Evolutionary conservation across 2,329 filamentous ascomycete species (phyloP).

Genomic region (Nannizziopsis barbatae): DNA sequence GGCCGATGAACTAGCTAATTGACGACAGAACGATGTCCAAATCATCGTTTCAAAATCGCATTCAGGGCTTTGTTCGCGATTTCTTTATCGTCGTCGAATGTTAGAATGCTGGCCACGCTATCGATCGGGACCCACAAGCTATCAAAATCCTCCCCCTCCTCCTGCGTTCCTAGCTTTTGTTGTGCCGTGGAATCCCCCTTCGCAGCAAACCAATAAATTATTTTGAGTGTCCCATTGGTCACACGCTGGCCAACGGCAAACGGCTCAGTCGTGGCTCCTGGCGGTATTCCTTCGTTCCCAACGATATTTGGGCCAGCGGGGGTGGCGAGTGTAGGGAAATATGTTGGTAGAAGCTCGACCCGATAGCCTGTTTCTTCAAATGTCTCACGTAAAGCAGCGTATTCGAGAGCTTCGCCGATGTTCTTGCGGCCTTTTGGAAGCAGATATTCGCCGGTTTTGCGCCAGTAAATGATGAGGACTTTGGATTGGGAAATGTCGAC

Average conservation of each 20-base stretch:
- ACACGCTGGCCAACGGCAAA: constrained; percentile 3
- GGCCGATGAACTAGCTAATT: too few relatives aligned
- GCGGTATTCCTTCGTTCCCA: not conserved
- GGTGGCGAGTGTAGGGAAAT: not conserved
- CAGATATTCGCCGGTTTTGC: constrained; percentile 14
- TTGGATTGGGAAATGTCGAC: constrained; percentile 12
- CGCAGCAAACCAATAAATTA: constrained; percentile 15
- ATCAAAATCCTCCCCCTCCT: constrained; percentile 14
- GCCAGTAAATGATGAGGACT: constrained; percentile 14
- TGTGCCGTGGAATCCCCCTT: constrained; percentile 9
- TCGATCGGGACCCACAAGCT: constrained; percentile 5
- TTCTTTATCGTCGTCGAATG: constrained; percentile 7
- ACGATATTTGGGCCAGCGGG: not conserved
- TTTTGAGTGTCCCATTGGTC: constrained; percentile 5
- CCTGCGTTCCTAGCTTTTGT: constrained; percentile 12
- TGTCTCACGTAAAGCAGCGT: constrained; percentile 21
- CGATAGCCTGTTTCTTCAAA: constrained; percentile 18
- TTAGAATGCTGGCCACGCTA: constrained; percentile 12
- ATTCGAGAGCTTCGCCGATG: constrained; percentile 17
- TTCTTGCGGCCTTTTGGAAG: constrained; percentile 23
- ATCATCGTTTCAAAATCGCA: too few relatives aligned
- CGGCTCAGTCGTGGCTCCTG: constrained; percentile 1
- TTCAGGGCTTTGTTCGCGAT: not conserved
- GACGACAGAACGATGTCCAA: too few relatives aligned
- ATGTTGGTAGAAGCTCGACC: not conserved